These are phyloP conservation scores for Blastobotrys attinorum DNA, from an alignment of 805 yeast species.

Conservation along the genomic window DNA sequence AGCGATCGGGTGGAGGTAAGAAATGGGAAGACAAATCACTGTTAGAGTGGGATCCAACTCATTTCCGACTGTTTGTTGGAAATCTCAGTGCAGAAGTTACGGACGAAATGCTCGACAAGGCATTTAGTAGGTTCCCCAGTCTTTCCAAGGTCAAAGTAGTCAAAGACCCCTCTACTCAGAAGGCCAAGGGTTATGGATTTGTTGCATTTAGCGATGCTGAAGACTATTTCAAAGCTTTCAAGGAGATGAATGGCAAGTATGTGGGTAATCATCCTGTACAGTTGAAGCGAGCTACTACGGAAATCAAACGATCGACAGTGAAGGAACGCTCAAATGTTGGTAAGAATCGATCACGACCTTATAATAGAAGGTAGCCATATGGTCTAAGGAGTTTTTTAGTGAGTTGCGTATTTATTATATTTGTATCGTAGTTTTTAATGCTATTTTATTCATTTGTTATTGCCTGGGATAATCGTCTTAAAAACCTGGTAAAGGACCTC, in stretches of 20 bases:
- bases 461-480: too few species aligned
- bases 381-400: too few species aligned
- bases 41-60: conserved; percentile 61
- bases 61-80: conserved; percentile 68
- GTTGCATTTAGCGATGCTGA: conserved; percentile 57
- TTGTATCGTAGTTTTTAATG: too few species aligned
- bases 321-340: conserved; percentile 1
- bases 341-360: not conserved
- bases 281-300: conserved; percentile 48
- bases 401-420: too few species aligned
- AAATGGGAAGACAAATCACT: conserved; percentile 42
- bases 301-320: conserved; percentile 10
- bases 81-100: conserved; percentile 62
- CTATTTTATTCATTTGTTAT: too few species aligned
- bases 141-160: conserved; percentile 57
- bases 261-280: conserved; percentile 69
- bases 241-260: conserved; percentile 69
- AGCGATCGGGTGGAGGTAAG: conserved; percentile 39
- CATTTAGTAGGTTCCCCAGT: conserved; percentile 47
- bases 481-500: too few species aligned
- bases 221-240: conserved; percentile 63
- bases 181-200: conserved; percentile 65
- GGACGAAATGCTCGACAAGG: conserved; percentile 45
- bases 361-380: too few species aligned
- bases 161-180: conserved; percentile 35